Percentiles rank a stretch among this genome's conserved stretches.
phyloP scores from a whole-genome alignment of 1,284 basidiomycete genomes.

The Fomitopsis betulina region DNA sequence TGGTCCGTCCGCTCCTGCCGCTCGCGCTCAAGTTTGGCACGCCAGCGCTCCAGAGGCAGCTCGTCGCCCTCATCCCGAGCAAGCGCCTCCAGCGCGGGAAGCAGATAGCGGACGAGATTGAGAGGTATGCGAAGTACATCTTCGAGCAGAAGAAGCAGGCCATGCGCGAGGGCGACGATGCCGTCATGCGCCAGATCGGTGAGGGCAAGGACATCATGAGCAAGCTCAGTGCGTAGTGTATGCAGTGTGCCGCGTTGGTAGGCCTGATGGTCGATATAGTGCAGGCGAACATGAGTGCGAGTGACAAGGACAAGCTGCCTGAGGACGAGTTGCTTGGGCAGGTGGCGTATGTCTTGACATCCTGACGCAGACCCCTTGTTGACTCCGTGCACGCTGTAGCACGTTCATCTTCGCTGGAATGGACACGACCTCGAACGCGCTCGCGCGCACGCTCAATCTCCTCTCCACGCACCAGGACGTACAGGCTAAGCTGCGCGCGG shows the following conservation, averaged over 20 bases:
- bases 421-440: conserved; percentile 11
- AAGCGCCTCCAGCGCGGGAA: conserved; percentile 10
- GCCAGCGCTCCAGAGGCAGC: conserved; percentile 6
- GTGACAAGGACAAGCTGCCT: conserved; percentile 20
- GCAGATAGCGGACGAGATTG: conserved; percentile 16
- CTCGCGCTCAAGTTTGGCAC: conserved; percentile 8
- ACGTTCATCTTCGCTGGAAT: conserved; percentile 10
- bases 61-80: conserved; percentile 16
- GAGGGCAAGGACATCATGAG: conserved; percentile 29
- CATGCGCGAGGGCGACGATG: conserved; percentile 23
- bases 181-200: conserved; percentile 20
- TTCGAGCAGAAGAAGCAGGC: conserved; percentile 19
- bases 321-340: conserved; percentile 25
- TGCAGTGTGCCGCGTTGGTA: not conserved
- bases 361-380: not conserved
- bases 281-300: conserved; percentile 17
- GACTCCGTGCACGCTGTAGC: not conserved
- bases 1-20: conserved; percentile 12
- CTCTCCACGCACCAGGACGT: conserved; percentile 10
- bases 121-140: conserved; percentile 13
- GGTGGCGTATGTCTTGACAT: conserved; percentile 17
- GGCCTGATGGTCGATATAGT: not conserved
- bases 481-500: conserved; percentile 10
- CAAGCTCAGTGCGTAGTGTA: conserved; percentile 20
- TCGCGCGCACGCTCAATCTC: conserved; percentile 7